Conservation (phyloP, 805 yeast genomes). For the Hagleromyces aurorensis region DNA sequence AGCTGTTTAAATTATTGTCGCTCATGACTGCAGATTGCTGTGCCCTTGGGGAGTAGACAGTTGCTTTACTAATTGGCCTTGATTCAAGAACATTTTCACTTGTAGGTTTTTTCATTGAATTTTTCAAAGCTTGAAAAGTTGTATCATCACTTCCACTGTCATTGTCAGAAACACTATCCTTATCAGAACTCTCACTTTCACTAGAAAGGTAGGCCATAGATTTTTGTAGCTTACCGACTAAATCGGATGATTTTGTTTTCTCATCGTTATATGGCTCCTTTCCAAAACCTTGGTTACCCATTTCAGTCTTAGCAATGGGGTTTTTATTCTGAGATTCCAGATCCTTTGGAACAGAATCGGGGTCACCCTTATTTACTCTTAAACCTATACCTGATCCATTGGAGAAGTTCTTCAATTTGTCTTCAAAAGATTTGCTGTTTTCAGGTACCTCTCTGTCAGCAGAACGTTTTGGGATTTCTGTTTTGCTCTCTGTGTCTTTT, state of each 20-base stretch:
- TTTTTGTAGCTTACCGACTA: too few species aligned
- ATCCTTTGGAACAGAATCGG: too few species aligned
- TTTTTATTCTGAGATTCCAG: too few species aligned
- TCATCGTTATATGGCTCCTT: too few species aligned
- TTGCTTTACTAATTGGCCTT: too few species aligned
- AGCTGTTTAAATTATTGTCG: background rate
- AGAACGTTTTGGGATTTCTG: background rate
- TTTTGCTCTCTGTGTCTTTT: background rate
- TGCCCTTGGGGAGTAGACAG: conserved; percentile 5
- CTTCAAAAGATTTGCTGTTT: conserved; percentile 12
- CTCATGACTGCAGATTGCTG: conserved; percentile 1
- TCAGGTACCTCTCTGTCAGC: too few species aligned
- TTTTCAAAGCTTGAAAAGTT: background rate
- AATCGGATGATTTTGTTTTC: too few species aligned
- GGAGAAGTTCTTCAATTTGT: conserved; percentile 15
- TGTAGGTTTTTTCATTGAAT: conserved; percentile 1
- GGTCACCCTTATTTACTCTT: conserved; percentile 9
- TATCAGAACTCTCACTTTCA: conserved; percentile 1
- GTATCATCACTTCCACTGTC: background rate
- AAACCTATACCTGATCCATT: conserved; percentile 15
- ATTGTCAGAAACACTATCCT: background rate
- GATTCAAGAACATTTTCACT: too few species aligned
- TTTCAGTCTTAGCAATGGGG: too few species aligned
- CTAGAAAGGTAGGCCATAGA: too few species aligned
- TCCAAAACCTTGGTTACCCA: too few species aligned